Evolutionary conservation across 371 early-diverging fungal species (phyloP), one percentile per base, ranked within the genome.

Genomic region (Zopfochytrium polystomum): DNA sequence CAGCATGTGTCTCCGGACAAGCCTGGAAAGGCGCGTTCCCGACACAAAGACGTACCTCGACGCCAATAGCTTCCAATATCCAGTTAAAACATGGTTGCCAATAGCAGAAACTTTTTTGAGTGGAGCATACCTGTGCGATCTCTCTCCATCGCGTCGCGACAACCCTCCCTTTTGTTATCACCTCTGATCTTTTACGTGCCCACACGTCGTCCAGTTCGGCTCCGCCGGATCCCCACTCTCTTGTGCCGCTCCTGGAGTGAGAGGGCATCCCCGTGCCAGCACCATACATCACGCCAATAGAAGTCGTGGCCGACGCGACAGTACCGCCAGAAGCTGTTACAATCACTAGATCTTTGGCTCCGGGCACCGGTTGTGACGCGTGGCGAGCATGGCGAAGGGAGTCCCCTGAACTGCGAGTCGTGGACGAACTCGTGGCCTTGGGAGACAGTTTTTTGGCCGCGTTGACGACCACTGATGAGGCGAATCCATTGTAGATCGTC

Each of bases 261-360:
- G 33, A 35, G 18, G 43, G 27, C 11, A 22, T 54, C 47, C 29
- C 45, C 2, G 43, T 11, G 0, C 13, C 35, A 32, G 5, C 25
- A 13, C 67, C 48, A 13, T 43, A 7, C 2, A 49, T 25, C 31
- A 31, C 47, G 7, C 55, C 55, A 1, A 26, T 25, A n/a, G 55
- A 35, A 30, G 47, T 42, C 18, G 26, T 55, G 15, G 67, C 60
- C 2, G 49, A 32, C 32, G 62, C 35, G 4, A 66, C 49, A 0
- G 58, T 46, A 0, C 57, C 67, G 2, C 67, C 67, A 1, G 62
- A 56, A 2, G 62, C 67, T 3, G 67, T 66, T 3, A 66, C 67
- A 52, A 61, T 58, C 0, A 60, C 27, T 0, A 60, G 49, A 30
- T 52, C 42, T 18, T 49, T 59, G 1, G 54, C 35, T 2, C 32